Percentiles rank a stretch among this genome's conserved stretches.
Conservation (phyloP, 805 yeast species). For the Metschnikowia vanudenii region DNA sequence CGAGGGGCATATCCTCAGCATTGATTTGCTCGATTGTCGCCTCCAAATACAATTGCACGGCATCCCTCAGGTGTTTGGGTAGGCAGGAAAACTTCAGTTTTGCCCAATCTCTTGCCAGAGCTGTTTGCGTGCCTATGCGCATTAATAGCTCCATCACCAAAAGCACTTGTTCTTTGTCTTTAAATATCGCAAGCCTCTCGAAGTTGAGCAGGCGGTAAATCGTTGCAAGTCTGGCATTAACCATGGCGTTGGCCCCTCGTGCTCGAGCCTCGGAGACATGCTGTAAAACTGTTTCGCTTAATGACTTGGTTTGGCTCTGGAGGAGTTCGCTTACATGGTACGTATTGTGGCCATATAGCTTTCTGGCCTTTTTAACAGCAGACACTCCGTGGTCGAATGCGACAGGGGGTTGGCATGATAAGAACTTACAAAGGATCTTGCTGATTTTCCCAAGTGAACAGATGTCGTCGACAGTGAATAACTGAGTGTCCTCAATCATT, state of each 20-base stretch:
- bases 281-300: conserved; percentile 8
- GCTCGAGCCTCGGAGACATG: conserved; percentile 15
- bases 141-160: conserved; percentile 13
- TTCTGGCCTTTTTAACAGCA: conserved; percentile 7
- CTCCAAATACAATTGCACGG: conserved; percentile 13
- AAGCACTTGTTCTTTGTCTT: conserved; percentile 10
- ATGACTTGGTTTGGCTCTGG: conserved; percentile 2
- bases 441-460: conserved; percentile 9
- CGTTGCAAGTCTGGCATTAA: conserved; percentile 12
- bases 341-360: conserved; percentile 8
- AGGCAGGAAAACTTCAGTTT: conserved; percentile 7
- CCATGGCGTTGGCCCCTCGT: conserved; percentile 14
- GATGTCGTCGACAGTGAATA: conserved; percentile 4
- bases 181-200: conserved; percentile 15
- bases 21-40: conserved; percentile 10
- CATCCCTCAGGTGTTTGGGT: conserved; percentile 13
- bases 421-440: conserved; percentile 4
- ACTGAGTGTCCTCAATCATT: conserved; percentile 2
- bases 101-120: conserved; percentile 9
- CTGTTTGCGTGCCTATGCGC: conserved; percentile 14
- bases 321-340: conserved; percentile 11
- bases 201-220: conserved; percentile 14
- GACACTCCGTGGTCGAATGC: conserved; percentile 7
- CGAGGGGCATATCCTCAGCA: conserved; percentile 13
- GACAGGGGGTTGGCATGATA: conserved; percentile 1